Evolutionary conservation across 139 green algal genomes (phyloP), one percentile per base, ranked within the genome.

Genomic region (Limnomonas spitsbergensis): DNA sequence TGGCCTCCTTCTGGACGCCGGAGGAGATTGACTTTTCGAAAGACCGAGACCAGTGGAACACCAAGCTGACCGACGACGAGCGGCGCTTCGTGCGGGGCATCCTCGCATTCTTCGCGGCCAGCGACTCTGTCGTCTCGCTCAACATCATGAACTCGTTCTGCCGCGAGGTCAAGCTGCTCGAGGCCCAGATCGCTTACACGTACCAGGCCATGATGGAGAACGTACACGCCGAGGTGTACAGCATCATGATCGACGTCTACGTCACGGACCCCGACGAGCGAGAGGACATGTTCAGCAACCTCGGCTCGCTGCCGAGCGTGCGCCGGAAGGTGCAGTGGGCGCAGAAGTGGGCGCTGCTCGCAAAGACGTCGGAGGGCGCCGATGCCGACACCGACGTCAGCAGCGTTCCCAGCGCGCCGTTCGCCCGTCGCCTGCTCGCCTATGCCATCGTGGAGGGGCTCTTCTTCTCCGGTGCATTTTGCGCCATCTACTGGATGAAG

Each of bases 401-500:
- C n/a, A n/a, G 7, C 32, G 20, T n/a, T n/a, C 20, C 47, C 47
- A 20, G 20, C 47, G 47, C 47, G 14, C 27, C 34, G 9, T 84
- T 87, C 67, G 38, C 79, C 1, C 40, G 79, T 69, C 79, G 83
- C 38, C 56, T 87, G 34, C 88, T 99, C 37, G 96, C 94, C 0
- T 99, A 97, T 77, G 93, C 94, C 0, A 94, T 88, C 40, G 92
- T 99, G 34, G 96, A 99, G 88, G 96, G 96, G 80, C 98, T 99
- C 82, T 97, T 98, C 87, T 99, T 99, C 86, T 69, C 38, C 27
- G 78, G 94, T 77, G 82, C 80, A 77, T 98, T 99, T 85, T 98
- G 95, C 79, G 90, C 93, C 74, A 98, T 99, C 85, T 98, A 97
- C 91, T 99, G 95, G 95, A 84, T 99, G 3, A 98, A 98, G 89